phyloP scores from a whole-genome alignment of 2,329 filamentous ascomycete genomes.

The Immersiporthe knoxdaviesiana region DNA sequence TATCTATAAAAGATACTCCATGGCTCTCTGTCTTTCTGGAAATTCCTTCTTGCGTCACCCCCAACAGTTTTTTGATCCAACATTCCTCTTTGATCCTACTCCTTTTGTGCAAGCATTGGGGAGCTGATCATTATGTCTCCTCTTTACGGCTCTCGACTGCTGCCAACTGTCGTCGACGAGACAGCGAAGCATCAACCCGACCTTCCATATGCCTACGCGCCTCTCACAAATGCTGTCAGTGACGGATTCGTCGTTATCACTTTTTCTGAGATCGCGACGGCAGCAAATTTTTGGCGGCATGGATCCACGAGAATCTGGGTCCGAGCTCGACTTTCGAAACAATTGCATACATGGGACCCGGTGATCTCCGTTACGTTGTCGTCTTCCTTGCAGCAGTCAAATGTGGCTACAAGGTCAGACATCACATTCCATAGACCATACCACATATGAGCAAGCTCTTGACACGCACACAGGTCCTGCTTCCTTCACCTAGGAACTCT shows the following conservation, averaged over 20 bases:
- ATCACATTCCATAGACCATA: not conserved
- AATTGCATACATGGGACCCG: conserved; percentile 18
- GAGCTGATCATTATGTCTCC: conserved; percentile 7
- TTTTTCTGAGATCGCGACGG: conserved; percentile 16
- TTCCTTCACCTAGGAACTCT: conserved; percentile 23
- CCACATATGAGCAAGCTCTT: not conserved
- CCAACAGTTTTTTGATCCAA: not conserved
- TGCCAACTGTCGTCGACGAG: conserved; percentile 23
- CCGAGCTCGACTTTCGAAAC: conserved; percentile 17
- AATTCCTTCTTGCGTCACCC: too few relatives aligned
- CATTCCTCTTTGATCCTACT: not conserved
- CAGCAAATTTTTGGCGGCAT: conserved; percentile 13
- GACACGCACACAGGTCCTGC: conserved; percentile 9
- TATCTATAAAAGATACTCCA: too few relatives aligned
- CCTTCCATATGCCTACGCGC: conserved; percentile 19
- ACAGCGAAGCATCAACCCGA: conserved; percentile 18
- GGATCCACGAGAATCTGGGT: conserved; percentile 20
- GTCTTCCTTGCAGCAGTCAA: conserved; percentile 24
- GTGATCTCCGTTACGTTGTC: conserved; percentile 21
- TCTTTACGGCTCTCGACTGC: conserved; percentile 13
- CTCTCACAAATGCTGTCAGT: conserved; percentile 11
- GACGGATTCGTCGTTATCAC: conserved; percentile 20
- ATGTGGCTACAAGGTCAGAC: conserved; percentile 24
- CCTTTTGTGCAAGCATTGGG: not conserved
- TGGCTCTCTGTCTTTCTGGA: too few relatives aligned